Percentiles rank a stretch among this genome's conserved stretches.
Conservation (phyloP, 768 basidiomycete genomes). For the Suillus clintonianus region DNA sequence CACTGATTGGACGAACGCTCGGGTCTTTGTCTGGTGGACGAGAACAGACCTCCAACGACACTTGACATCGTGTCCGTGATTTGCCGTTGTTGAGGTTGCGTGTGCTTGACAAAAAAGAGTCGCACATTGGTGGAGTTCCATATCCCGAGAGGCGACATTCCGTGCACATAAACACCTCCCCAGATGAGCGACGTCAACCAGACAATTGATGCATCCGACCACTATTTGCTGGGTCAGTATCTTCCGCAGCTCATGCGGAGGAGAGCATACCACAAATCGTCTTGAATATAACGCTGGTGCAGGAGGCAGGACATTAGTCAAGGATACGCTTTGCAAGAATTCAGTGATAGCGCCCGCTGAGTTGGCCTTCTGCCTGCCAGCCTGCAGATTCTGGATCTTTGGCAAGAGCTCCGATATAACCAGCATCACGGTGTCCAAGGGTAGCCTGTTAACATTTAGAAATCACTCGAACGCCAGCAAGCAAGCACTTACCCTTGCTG, state of each 20-base stretch:
- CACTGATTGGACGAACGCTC: slow-evolving; percentile 21
- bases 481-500: slow-evolving; percentile 76
- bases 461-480: slow-evolving; percentile 5
- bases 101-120: slow-evolving; percentile 89
- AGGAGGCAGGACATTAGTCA: slow-evolving; percentile 76
- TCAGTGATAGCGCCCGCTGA: slow-evolving; percentile 72
- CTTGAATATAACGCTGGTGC: slow-evolving; percentile 65
- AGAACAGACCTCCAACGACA: slow-evolving; percentile 77
- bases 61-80: slow-evolving; percentile 79
- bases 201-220: slow-evolving; percentile 88
- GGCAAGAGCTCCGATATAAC: slow-evolving; percentile 88
- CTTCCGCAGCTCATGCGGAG: not conserved
- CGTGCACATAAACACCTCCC: slow-evolving; percentile 93
- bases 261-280: slow-evolving; percentile 66
- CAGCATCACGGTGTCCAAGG: slow-evolving; percentile 85
- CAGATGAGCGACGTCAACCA: slow-evolving; percentile 95
- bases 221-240: slow-evolving; percentile 46
- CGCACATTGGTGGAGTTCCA: slow-evolving; percentile 92
- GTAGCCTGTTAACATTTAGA: slow-evolving; percentile 54
- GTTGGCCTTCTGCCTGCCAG: slow-evolving; percentile 60
- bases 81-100: slow-evolving; percentile 66
- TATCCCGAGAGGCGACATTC: slow-evolving; percentile 82
- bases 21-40: slow-evolving; percentile 38
- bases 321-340: slow-evolving; percentile 67
- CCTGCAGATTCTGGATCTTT: slow-evolving; percentile 79